Base-by-base conservation (phyloP, 441 rosid genomes). In the Aleurites moluccanus region DNA sequence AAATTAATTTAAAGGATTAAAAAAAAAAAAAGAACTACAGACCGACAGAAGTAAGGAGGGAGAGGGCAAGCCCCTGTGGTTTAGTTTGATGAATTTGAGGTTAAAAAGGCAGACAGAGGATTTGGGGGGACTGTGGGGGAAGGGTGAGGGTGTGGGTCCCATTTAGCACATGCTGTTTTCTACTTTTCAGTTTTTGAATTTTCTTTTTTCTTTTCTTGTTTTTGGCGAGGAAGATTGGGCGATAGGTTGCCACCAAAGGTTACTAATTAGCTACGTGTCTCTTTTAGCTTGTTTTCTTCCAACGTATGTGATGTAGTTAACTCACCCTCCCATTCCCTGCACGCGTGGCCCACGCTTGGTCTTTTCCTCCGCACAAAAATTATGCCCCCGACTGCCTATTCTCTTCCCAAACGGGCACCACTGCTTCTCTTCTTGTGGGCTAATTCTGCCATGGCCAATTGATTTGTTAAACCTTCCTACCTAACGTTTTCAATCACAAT, bases 141-240 rank as follows among this genome's bases (percentile, higher is more conserved):
- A 10, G 14, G 14, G 52, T 27, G 33, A n/a, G 21, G 5, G 56
- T 0, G 44, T 0, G 82, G 85, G 79, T 49, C 75, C 68, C 83
- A 52, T 38, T 30, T 0, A 79, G 79, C 85, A 79, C 73, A 33
- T 73, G 85, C 82, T 62, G 8, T 7, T 11, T 60, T 42, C 20
- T 57, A 5, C 74, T 69, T 70, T 72, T 77, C 77, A 59, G 76
- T n/a, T 64, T 75, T 42, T 55, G 44, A 73, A 6, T 38, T 38
- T 38, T 38, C 2, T n/a, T n/a, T n/a, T n/a, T n/a, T n/a, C n/a
- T 38, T 59, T 73, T 64, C 7, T 38, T 64, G 70, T 65, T n/a
- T 57, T 28, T 38, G 33, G 33, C 33, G 33, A 30, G 33, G 33
- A 30, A 30, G 33, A 30, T 3, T n/a, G 33, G 67, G 61, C 63